Evolutionary conservation across 805 yeast genomes (phyloP).

Genomic region (Metschnikowia lachancei): DNA sequence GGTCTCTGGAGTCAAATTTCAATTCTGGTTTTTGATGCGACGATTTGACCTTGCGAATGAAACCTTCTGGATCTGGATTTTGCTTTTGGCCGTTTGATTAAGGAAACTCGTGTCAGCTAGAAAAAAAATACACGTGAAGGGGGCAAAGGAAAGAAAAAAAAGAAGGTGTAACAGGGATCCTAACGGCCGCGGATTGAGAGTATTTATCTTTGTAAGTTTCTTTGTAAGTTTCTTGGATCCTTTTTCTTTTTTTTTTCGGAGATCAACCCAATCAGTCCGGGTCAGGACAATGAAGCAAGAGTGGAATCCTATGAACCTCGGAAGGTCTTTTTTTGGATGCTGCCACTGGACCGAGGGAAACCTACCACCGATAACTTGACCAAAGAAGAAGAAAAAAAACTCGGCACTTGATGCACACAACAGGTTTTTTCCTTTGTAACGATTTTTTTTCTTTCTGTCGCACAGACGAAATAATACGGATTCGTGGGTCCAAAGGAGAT

Average conservation of each 20-base stretch:
- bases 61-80: too few relatives aligned
- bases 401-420: slow-evolving; percentile 1
- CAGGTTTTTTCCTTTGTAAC: neutral
- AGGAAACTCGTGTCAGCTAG: too few relatives aligned
- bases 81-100: too few relatives aligned
- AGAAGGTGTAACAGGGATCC: neutral
- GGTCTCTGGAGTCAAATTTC: too few relatives aligned
- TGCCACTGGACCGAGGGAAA: slow-evolving; percentile 1
- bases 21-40: too few relatives aligned
- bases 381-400: neutral
- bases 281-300: slow-evolving; percentile 1
- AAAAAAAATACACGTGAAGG: neutral
- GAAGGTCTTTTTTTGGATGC: neutral
- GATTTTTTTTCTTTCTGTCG: neutral
- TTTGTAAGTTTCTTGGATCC: neutral
- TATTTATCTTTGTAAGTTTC: neutral
- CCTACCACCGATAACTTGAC: neutral
- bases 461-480: neutral
- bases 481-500: neutral
- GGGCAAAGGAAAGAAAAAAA: neutral
- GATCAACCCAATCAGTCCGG: slow-evolving; percentile 3
- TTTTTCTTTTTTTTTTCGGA: neutral
- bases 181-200: neutral
- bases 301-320: neutral
- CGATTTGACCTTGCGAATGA: too few relatives aligned